A percentile compares a stretch with the other conserved stretches of the same genome.
Evolutionary conservation across 2,329 filamentous ascomycete genomes (phyloP).

Genomic region (Alternaria sp.): DNA sequence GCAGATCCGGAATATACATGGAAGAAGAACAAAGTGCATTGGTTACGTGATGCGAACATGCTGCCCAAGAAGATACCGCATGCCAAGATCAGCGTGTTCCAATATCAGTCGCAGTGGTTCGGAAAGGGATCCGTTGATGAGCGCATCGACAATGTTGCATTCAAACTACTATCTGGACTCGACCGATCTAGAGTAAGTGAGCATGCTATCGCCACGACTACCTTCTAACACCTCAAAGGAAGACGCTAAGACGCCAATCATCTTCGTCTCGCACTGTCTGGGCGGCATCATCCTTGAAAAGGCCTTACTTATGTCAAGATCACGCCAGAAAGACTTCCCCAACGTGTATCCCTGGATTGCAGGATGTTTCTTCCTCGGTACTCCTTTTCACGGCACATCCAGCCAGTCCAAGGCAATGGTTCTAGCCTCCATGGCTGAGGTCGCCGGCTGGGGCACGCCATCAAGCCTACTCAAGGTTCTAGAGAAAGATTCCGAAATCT

Average conservation of each 20-base stretch:
- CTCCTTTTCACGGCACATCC: constrained; percentile 29
- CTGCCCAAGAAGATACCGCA: constrained; percentile 36
- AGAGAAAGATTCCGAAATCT: constrained; percentile 27
- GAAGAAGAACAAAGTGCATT: constrained; percentile 35
- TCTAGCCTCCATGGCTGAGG: constrained; percentile 29
- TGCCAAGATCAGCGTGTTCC: constrained; percentile 40
- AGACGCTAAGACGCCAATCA: constrained; percentile 35
- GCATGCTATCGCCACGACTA: neutral
- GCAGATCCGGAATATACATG: constrained; percentile 42
- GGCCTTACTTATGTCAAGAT: constrained; percentile 24
- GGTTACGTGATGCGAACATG: constrained; percentile 42
- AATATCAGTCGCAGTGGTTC: constrained; percentile 43
- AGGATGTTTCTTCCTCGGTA: constrained; percentile 33
- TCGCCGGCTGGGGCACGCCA: constrained; percentile 24
- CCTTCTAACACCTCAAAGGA: constrained; percentile 19
- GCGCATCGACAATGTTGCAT: constrained; percentile 36
- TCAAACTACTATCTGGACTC: constrained; percentile 33
- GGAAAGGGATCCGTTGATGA: constrained; percentile 39
- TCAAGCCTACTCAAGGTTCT: constrained; percentile 27
- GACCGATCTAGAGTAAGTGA: constrained; percentile 22
- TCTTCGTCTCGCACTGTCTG: constrained; percentile 42
- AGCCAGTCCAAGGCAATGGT: constrained; percentile 29
- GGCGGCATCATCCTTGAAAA: constrained; percentile 40
- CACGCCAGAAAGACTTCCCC: constrained; percentile 26
- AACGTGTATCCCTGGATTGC: constrained; percentile 33